Evolutionary conservation across 1,139 yeast genomes (phyloP).

Genomic region (Kodamaea ohmeri): DNA sequence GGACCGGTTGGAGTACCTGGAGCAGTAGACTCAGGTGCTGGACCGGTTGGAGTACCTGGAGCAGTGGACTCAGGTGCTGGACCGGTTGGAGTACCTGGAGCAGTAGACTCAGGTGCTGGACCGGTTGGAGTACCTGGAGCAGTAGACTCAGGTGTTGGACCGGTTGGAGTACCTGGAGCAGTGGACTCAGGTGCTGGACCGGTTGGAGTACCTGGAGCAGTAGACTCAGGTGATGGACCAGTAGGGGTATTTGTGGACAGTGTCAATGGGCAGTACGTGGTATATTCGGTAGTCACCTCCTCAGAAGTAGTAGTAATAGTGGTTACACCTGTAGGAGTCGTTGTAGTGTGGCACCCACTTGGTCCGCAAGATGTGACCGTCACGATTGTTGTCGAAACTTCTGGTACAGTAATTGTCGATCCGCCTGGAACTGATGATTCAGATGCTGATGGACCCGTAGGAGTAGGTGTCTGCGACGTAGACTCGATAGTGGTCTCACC

Average conservation of each 20-base stretch:
- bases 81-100: constrained; percentile 8
- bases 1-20: constrained; percentile 1
- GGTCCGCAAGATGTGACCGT: constrained; percentile 8
- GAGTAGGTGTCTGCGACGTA: no score
- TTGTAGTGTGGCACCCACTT: constrained; percentile 7
- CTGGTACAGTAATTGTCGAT: constrained; percentile 2
- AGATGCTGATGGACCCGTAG: background rate
- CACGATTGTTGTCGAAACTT: constrained; percentile 4
- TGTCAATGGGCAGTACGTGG: constrained; percentile 31
- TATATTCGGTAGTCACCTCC: constrained; percentile 20
- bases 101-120: constrained; percentile 10
- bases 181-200: background rate
- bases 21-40: constrained; percentile 3
- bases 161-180: constrained; percentile 3
- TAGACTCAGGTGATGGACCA: constrained; percentile 2
- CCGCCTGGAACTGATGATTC: constrained; percentile 2
- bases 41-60: constrained; percentile 1
- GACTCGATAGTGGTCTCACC: no score
- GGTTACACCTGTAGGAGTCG: constrained; percentile 9
- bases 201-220: constrained; percentile 3
- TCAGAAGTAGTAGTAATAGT: constrained; percentile 5
- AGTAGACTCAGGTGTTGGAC: constrained; percentile 13
- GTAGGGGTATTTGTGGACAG: background rate
- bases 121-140: constrained; percentile 11
- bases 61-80: constrained; percentile 2